Percentiles rank a stretch among this genome's conserved stretches.
Conservation (phyloP, 2,329 filamentous ascomycete species). For the Trichothecium sympodiale region DNA sequence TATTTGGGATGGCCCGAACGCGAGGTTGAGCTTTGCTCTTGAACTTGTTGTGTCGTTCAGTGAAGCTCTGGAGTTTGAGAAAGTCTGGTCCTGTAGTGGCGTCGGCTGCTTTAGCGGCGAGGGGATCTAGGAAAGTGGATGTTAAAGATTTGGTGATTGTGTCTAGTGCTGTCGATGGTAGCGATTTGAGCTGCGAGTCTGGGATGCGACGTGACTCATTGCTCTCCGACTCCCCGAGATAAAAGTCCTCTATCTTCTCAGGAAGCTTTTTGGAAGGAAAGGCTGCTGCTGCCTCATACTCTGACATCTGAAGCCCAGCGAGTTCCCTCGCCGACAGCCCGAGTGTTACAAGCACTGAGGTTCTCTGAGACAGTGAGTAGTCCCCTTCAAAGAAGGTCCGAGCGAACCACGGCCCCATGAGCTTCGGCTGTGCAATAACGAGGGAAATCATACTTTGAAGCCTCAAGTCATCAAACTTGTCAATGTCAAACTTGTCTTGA, state of each 20-base stretch:
- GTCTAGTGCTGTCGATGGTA: constrained; percentile 52
- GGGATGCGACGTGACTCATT: constrained; percentile 8
- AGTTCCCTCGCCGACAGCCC: constrained; percentile 77
- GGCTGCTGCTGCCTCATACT: constrained; percentile 33
- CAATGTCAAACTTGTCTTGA: constrained; percentile 75
- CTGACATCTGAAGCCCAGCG: constrained; percentile 58
- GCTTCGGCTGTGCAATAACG: constrained; percentile 61
- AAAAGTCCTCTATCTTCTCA: constrained; percentile 60
- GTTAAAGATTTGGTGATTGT: constrained; percentile 57
- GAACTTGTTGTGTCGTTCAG: constrained; percentile 33
- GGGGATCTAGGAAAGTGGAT: constrained; percentile 63
- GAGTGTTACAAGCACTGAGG: constrained; percentile 68
- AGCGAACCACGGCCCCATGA: constrained; percentile 76
- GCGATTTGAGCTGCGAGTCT: constrained; percentile 33
- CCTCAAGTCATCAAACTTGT: constrained; percentile 63
- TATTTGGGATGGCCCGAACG: constrained; percentile 56
- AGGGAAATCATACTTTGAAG: constrained; percentile 76
- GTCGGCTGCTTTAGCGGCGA: constrained; percentile 75
- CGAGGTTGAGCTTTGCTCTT: constrained; percentile 26
- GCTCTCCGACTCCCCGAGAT: constrained; percentile 29
- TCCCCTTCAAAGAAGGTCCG: constrained; percentile 85
- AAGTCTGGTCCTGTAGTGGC: constrained; percentile 66
- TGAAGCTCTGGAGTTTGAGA: constrained; percentile 85
- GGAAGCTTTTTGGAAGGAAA: constrained; percentile 81
- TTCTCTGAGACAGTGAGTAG: constrained; percentile 77